Base-by-base conservation (phyloP, 371 early-diverging fungal genomes). In the Zancudomyces culisetae region DNA sequence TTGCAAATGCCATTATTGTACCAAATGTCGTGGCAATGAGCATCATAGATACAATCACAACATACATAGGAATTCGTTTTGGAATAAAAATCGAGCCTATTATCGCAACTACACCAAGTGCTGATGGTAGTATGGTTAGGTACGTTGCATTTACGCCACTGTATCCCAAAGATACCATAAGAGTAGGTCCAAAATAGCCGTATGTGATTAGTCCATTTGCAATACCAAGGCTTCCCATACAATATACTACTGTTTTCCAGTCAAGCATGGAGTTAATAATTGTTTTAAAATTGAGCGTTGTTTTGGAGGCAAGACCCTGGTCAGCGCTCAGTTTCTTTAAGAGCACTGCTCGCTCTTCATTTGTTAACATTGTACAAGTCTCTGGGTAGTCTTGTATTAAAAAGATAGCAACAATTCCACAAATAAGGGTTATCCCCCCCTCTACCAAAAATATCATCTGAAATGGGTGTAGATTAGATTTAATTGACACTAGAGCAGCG, bases 401-500 rank as follows among this genome's bases (percentile, higher is more conserved):
- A 1, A 59, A 2, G 2, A 41, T 24, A 57, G 58, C 55, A 15
- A 68, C 0, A 4, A 55, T 24, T 0, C 68, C 70, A 26, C 71
- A 35, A 0, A 56, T 43, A 2, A 75, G 56, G 1, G 73, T 72
- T 15, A 73, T 64, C 12, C 60, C 42, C 1, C 72, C 68, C 45
- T 73, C 72, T 43, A 70, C 43, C 26, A 78, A 58, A 49, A 73
- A 79, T 23, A 78, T 63, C 8, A 59, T 52, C 19, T 47, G 27
- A 15, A 77, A 49, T 13, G 62, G 64, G 8, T 54, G 57, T 12
- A 62, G 51, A 13, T 13, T 13, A 13, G n/a, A 13, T 12, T 65
- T 59, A 52, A 81, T 75, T 27, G 63, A 54, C 20, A 54, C 62
- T 41, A 82, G 66, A 6, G 73, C 79, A 45, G 76, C 74, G 2